These are phyloP conservation scores for Pistacia vera DNA, from an alignment of 345 rosid genomes.

Conservation along the genomic window DNA sequence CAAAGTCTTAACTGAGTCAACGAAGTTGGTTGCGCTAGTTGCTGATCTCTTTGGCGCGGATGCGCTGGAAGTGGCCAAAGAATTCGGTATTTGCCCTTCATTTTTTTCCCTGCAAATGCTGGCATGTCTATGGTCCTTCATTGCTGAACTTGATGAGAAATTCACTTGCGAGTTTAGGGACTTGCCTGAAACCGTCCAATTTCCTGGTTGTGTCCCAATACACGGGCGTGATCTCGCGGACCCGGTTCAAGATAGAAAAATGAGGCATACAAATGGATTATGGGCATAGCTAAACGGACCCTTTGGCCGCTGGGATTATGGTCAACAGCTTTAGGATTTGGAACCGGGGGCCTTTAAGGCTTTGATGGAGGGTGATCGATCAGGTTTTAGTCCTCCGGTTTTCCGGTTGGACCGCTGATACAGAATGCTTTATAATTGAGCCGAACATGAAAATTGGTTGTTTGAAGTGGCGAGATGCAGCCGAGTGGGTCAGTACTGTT, in stretches of 20 bases:
- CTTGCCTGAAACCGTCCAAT: constrained; percentile 23
- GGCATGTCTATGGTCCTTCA: constrained; percentile 21
- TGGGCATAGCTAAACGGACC: constrained; percentile 11
- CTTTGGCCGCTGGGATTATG: constrained; percentile 32
- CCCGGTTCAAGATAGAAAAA: constrained; percentile 23
- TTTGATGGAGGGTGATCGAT: constrained; percentile 15
- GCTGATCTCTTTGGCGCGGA: constrained; percentile 30
- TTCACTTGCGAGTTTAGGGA: constrained; percentile 32
- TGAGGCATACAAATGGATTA: constrained; percentile 21
- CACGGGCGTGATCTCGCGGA: constrained; percentile 27
- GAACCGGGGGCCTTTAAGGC: constrained; percentile 34
- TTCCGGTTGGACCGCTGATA: constrained; percentile 38
- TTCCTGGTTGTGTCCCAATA: constrained; percentile 38
- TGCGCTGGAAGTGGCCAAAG: constrained; percentile 24
- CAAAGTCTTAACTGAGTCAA: constrained; percentile 1
- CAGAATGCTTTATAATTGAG: neutral
- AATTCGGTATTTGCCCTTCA: constrained; percentile 13
- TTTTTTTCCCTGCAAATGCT: constrained; percentile 26
- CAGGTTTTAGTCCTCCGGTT: constrained; percentile 14
- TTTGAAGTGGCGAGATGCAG: constrained; percentile 41
- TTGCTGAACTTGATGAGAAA: constrained; percentile 25
- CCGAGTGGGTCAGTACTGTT: constrained; percentile 36
- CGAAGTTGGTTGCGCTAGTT: constrained; percentile 21
- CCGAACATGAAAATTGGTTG: constrained; percentile 17
- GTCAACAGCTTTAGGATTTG: constrained; percentile 32